Conservation (phyloP, 176 grass and related monocot species). For the Musa acuminata region DNA sequence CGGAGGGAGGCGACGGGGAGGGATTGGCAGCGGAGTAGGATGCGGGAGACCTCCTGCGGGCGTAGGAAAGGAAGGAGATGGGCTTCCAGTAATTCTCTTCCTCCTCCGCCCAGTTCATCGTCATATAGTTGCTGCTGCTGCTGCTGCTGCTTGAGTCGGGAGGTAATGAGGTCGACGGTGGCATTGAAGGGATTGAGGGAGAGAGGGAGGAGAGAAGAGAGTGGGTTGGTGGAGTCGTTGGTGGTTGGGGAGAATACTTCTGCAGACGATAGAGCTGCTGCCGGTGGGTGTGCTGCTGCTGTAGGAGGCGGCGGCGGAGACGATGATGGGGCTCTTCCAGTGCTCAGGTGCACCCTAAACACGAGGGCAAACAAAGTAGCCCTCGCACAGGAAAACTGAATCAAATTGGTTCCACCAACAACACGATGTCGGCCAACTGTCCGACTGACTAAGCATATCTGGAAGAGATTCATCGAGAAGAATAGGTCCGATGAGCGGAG, state of each 20-base stretch:
- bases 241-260: background rate
- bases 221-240: background rate
- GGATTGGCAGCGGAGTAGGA: slow-evolving; percentile 53
- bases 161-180: slow-evolving; percentile 49
- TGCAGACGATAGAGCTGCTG: background rate
- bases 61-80: slow-evolving; percentile 63
- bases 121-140: background rate
- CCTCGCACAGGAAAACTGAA: no score
- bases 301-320: background rate
- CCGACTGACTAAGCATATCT: no score
- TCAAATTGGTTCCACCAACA: no score
- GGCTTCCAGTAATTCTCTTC: slow-evolving; percentile 7
- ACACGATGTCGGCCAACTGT: no score
- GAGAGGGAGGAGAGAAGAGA: slow-evolving; percentile 61
- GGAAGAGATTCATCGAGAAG: no score
- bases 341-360: no score
- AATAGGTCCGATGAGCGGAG: no score
- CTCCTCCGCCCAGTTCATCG: background rate
- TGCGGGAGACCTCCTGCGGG: slow-evolving; percentile 39
- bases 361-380: no score
- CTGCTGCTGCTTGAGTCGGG: slow-evolving; percentile 39
- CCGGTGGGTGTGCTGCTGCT: background rate
- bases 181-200: slow-evolving; percentile 55
- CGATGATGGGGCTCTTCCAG: background rate
- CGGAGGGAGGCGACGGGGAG: slow-evolving; percentile 44